These are phyloP conservation scores for Trichophyton mentagrophytes DNA, from an alignment of 2,329 filamentous ascomycete species.

Conservation along the genomic window DNA sequence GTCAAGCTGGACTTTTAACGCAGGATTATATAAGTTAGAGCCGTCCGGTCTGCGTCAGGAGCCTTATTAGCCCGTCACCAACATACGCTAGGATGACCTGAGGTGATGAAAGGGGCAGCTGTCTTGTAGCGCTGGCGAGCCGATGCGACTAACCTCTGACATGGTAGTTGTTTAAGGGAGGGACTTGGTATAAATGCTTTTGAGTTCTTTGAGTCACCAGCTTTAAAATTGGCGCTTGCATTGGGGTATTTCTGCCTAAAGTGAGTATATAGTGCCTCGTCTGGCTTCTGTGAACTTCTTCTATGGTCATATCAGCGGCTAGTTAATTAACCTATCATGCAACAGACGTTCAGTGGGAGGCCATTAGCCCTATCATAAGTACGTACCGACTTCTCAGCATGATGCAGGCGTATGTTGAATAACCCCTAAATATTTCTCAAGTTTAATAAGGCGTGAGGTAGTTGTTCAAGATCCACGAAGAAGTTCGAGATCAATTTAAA, in stretches of 20 bases:
- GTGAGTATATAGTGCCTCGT: slow-evolving; percentile 67
- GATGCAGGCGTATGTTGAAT: slow-evolving; percentile 6
- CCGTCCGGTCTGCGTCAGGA: background rate
- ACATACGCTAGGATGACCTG: slow-evolving; percentile 1
- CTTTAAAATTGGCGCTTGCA: slow-evolving; percentile 27
- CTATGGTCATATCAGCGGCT: slow-evolving; percentile 27
- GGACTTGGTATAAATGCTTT: slow-evolving; percentile 3
- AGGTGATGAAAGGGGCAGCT: background rate
- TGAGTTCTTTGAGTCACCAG: background rate
- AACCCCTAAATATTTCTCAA: background rate
- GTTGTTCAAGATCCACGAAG: background rate
- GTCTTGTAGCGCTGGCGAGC: background rate
- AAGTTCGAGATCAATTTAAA: background rate
- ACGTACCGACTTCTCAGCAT: slow-evolving; percentile 41
- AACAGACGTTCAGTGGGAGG: background rate
- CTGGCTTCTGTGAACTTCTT: slow-evolving; percentile 72
- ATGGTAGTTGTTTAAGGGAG: slow-evolving; percentile 6
- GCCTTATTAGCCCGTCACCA: slow-evolving; percentile 3
- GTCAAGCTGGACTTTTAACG: background rate
- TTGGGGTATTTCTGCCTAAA: slow-evolving; percentile 78
- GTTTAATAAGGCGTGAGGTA: background rate
- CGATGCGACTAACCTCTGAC: slow-evolving; percentile 8
- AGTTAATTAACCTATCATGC: background rate
- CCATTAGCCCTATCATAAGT: background rate
- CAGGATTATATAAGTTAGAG: background rate